Evolutionary conservation across 106 monocot genomes (phyloP).

Genomic region (Iris macrosiphon): DNA sequence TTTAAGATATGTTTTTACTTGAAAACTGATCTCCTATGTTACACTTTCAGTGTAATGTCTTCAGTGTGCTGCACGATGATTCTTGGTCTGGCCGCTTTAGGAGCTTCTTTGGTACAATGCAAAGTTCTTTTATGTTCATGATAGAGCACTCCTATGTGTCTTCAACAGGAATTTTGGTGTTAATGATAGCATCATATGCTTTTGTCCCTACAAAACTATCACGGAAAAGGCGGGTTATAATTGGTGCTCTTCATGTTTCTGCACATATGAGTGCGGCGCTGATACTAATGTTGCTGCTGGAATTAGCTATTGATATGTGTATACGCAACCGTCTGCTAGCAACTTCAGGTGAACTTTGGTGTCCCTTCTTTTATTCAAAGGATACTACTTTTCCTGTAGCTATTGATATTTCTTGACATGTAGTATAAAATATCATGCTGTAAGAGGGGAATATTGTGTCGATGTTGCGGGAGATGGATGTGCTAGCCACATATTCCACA

Average conservation of each 20-base stretch:
- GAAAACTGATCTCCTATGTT: neutral
- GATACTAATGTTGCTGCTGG: constrained; percentile 84
- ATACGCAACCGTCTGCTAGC: constrained; percentile 78
- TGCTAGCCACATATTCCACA: no score
- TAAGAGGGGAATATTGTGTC: no score
- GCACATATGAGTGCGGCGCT: constrained; percentile 86
- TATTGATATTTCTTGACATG: neutral
- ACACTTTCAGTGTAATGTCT: constrained; percentile 62
- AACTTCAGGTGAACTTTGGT: constrained; percentile 75
- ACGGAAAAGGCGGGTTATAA: constrained; percentile 48
- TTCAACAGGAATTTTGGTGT: constrained; percentile 40
- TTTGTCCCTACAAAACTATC: constrained; percentile 91
- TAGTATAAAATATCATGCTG: no score
- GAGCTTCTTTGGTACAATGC: constrained; percentile 61
- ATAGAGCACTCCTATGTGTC: constrained; percentile 83
- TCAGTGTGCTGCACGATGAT: constrained; percentile 58
- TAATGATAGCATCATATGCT: constrained; percentile 52
- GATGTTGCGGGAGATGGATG: no score
- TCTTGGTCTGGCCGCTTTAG: constrained; percentile 64
- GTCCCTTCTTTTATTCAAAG: neutral
- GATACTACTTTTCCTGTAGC: neutral
- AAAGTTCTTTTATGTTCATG: constrained; percentile 72
- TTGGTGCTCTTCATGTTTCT: constrained; percentile 81
- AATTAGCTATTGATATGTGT: constrained; percentile 86
- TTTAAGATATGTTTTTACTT: neutral